phyloP scores from a whole-genome alignment of 2,329 filamentous ascomycete genomes.

The Colletotrichum abscissum region DNA sequence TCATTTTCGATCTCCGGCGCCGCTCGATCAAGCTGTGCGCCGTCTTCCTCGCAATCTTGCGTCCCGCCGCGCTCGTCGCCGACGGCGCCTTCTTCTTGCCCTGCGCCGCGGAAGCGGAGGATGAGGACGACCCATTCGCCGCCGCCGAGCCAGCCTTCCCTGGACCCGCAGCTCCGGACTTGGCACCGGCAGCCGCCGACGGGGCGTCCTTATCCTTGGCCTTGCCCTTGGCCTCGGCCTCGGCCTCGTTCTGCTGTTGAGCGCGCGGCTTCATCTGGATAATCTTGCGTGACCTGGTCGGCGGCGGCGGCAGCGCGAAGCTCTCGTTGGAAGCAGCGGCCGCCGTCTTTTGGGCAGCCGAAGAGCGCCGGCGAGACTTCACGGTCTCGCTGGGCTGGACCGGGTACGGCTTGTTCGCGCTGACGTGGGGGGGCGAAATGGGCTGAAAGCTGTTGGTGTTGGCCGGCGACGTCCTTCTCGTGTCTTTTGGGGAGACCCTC shows the following conservation, averaged over 20 bases:
- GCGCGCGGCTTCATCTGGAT: slow-evolving; percentile 91
- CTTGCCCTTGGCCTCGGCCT: slow-evolving; percentile 24
- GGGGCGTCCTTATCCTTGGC: not conserved
- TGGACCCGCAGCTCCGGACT: slow-evolving; percentile 21
- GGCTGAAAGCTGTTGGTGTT: slow-evolving; percentile 24
- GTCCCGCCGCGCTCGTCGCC: slow-evolving; percentile 84
- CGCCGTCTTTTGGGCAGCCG: slow-evolving; percentile 53
- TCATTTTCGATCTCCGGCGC: slow-evolving; percentile 94
- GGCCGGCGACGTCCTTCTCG: slow-evolving; percentile 45
- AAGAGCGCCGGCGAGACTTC: slow-evolving; percentile 64
- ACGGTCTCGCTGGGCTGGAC: slow-evolving; percentile 63
- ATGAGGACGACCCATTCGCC: slow-evolving; percentile 37
- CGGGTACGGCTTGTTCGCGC: slow-evolving; percentile 49
- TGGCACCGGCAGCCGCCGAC: slow-evolving; percentile 31
- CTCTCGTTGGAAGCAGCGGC: slow-evolving; percentile 63
- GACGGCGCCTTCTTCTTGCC: slow-evolving; percentile 81
- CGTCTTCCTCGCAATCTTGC: slow-evolving; percentile 95
- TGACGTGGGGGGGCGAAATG: slow-evolving; percentile 38
- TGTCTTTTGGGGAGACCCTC: slow-evolving; percentile 55
- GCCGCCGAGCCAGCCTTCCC: slow-evolving; percentile 29
- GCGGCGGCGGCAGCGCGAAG: slow-evolving; percentile 90
- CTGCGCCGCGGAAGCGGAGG: slow-evolving; percentile 29
- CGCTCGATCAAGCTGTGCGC: slow-evolving; percentile 96
- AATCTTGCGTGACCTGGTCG: slow-evolving; percentile 92
- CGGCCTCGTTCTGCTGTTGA: slow-evolving; percentile 51